Percentiles rank a stretch among this genome's conserved stretches.
Evolutionary conservation across 805 yeast genomes (phyloP).

Genomic region (Monosporozyma unispora): DNA sequence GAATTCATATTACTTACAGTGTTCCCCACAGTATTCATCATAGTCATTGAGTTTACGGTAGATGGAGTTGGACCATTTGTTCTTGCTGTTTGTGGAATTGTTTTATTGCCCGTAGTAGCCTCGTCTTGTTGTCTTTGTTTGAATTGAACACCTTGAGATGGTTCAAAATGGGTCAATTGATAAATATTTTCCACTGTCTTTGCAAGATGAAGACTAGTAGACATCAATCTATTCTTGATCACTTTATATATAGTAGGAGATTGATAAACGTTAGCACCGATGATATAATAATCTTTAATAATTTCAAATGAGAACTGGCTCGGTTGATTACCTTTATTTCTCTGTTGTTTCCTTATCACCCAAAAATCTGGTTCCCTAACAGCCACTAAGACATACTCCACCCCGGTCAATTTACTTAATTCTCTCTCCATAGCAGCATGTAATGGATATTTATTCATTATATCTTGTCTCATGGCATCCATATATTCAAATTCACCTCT

Average conservation of each 20-base stretch:
- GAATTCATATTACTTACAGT: neutral
- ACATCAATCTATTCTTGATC: slow-evolving; percentile 58
- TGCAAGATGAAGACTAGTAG: slow-evolving; percentile 36
- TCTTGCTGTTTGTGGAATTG: slow-evolving; percentile 5
- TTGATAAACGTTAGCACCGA: slow-evolving; percentile 89
- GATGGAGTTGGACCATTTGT: slow-evolving; percentile 5
- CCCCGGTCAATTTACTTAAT: slow-evolving; percentile 69
- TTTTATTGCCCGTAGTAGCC: neutral
- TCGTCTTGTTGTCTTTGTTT: slow-evolving; percentile 2
- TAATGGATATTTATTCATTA: slow-evolving; percentile 22
- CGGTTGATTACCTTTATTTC: slow-evolving; percentile 36
- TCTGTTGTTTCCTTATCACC: slow-evolving; percentile 75
- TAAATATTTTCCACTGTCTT: slow-evolving; percentile 41
- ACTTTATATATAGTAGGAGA: slow-evolving; percentile 72
- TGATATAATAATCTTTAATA: slow-evolving; percentile 72
- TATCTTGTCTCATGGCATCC: slow-evolving; percentile 18
- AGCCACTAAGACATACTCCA: slow-evolving; percentile 69
- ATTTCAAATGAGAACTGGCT: slow-evolving; percentile 31
- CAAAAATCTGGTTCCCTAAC: slow-evolving; percentile 87
- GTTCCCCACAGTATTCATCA: slow-evolving; percentile 3
- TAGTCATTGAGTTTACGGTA: slow-evolving; percentile 7
- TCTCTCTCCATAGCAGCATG: slow-evolving; percentile 41
- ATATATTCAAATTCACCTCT: slow-evolving; percentile 12
- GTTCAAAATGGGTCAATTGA: slow-evolving; percentile 45
- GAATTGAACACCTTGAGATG: slow-evolving; percentile 44